phyloP scores from a whole-genome alignment of 75 land plant genomes.

The Pinus tabuliformis region DNA sequence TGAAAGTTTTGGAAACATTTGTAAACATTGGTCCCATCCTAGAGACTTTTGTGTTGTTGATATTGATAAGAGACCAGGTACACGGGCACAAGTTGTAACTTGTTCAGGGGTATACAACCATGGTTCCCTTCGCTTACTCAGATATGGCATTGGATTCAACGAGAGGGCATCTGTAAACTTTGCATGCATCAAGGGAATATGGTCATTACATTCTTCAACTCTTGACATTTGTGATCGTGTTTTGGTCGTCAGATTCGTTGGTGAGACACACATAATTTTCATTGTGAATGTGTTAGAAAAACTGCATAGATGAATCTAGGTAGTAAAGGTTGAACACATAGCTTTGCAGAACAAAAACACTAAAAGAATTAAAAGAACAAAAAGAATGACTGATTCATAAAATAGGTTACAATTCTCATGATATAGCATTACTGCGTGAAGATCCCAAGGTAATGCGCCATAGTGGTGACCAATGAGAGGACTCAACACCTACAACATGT shows the following conservation, averaged over 20 bases:
- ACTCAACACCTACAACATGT: no score
- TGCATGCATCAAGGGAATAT: slow-evolving; percentile 97
- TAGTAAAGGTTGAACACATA: no score
- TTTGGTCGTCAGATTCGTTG: slow-evolving; percentile 92
- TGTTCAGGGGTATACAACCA: slow-evolving; percentile 97
- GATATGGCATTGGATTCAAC: slow-evolving; percentile 97
- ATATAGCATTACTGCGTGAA: no score
- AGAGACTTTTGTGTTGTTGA: slow-evolving; percentile 97
- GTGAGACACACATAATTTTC: no score
- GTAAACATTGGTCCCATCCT: slow-evolving; percentile 96
- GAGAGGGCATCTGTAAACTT: slow-evolving; percentile 97
- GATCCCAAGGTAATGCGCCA: no score
- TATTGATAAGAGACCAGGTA: slow-evolving; percentile 61
- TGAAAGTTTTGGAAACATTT: slow-evolving; percentile 87
- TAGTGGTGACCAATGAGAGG: no score
- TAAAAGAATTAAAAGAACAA: no score
- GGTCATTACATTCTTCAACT: slow-evolving; percentile 87
- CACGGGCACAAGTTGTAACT: slow-evolving; percentile 76
- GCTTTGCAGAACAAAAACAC: no score
- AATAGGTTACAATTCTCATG: no score
- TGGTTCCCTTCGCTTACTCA: slow-evolving; percentile 92
- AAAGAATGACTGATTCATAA: no score
- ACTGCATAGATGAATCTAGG: no score
- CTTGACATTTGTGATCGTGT: slow-evolving; percentile 80
- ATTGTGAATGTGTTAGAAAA: no score